Evolutionary conservation across 2,329 filamentous ascomycete species (phyloP).

Genomic region (Aspergillus fumigatus): DNA sequence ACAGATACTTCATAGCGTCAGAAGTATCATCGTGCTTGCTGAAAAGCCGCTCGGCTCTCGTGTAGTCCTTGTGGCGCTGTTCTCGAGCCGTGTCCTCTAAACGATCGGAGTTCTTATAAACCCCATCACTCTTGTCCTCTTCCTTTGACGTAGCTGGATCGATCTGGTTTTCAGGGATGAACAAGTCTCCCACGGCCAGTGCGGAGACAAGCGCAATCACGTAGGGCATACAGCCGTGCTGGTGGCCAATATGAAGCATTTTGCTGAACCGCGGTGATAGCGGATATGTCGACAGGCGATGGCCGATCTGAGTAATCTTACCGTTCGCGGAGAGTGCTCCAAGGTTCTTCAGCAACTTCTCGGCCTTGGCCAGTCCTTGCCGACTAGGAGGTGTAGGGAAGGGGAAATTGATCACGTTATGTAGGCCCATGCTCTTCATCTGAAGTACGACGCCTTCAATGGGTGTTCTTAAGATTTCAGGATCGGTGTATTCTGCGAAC

Average conservation of each 20-base stretch:
- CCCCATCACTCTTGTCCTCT: slow-evolving; percentile 34
- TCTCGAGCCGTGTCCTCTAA: slow-evolving; percentile 67
- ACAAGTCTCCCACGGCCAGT: slow-evolving; percentile 82
- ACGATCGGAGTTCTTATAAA: slow-evolving; percentile 61
- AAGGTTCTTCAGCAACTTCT: slow-evolving; percentile 80
- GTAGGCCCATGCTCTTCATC: slow-evolving; percentile 89
- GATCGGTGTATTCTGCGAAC: slow-evolving; percentile 78
- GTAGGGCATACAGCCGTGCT: slow-evolving; percentile 76
- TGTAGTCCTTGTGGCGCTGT: slow-evolving; percentile 59
- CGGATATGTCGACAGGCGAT: slow-evolving; percentile 81
- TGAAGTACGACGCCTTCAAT: slow-evolving; percentile 91
- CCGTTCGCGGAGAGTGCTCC: slow-evolving; percentile 70
- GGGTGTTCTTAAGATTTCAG: slow-evolving; percentile 84
- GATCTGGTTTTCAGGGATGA: slow-evolving; percentile 75
- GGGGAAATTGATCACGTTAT: slow-evolving; percentile 87
- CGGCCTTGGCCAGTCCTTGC: slow-evolving; percentile 71
- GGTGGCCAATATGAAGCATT: slow-evolving; percentile 82
- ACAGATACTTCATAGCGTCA: slow-evolving; percentile 86
- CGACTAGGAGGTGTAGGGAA: slow-evolving; percentile 87
- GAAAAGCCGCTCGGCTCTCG: slow-evolving; percentile 72
- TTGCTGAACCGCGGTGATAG: slow-evolving; percentile 85
- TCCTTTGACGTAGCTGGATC: slow-evolving; percentile 54
- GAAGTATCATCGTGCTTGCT: slow-evolving; percentile 75
- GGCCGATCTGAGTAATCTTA: slow-evolving; percentile 72
- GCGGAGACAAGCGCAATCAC: slow-evolving; percentile 85